Conservation (phyloP, 2,329 filamentous ascomycete genomes). For the Thelonectria rubi region DNA sequence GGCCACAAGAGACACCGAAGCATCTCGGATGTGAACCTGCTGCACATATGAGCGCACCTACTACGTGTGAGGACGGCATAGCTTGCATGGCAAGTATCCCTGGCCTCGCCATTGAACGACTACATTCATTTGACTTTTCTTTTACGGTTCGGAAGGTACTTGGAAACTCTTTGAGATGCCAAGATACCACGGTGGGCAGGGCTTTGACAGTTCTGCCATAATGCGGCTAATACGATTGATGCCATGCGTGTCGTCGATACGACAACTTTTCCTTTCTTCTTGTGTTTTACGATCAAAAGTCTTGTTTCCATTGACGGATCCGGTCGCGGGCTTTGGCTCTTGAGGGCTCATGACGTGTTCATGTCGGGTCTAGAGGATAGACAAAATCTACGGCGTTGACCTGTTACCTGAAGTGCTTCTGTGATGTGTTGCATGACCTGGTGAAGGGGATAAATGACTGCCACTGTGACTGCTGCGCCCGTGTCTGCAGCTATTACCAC, state of each 20-base stretch:
- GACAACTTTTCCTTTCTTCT: slow-evolving; percentile 15
- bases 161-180: slow-evolving; percentile 37
- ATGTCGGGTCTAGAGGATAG: slow-evolving; percentile 39
- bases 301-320: slow-evolving; percentile 32
- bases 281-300: slow-evolving; percentile 28
- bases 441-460: too few species aligned
- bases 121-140: slow-evolving; percentile 29
- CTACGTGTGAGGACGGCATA: slow-evolving; percentile 59
- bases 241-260: slow-evolving; percentile 30
- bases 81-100: slow-evolving; percentile 48
- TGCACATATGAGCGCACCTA: slow-evolving; percentile 53
- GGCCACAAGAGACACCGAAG: slow-evolving; percentile 67
- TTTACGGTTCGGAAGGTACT: too few species aligned
- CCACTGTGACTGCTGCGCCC: too few species aligned
- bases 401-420: too few species aligned
- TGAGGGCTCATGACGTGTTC: slow-evolving; percentile 17
- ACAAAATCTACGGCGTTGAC: slow-evolving; percentile 32
- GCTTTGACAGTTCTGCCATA: slow-evolving; percentile 36
- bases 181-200: slow-evolving; percentile 30
- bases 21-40: slow-evolving; percentile 64
- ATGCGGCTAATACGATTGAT: slow-evolving; percentile 41
- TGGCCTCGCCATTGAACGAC: slow-evolving; percentile 50
- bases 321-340: slow-evolving; percentile 29
- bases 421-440: too few species aligned
- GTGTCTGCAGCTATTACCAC: too few species aligned